Conservation (phyloP, 257 asterid species). For the Capsicum pubescens region DNA sequence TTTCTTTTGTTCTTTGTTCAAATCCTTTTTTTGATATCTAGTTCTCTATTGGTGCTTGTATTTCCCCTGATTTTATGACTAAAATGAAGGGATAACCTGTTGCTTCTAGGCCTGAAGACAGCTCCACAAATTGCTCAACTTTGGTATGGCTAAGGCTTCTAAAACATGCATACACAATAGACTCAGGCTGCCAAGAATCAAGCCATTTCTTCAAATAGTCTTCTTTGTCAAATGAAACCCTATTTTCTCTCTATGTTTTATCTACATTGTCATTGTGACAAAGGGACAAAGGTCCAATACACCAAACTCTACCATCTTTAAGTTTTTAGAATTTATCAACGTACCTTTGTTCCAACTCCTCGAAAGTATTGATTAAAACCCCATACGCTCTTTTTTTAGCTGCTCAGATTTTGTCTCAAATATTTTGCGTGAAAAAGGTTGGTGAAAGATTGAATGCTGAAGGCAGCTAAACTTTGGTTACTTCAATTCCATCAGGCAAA, state of each 20-base stretch:
- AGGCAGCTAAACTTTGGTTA: not conserved
- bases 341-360: slow-evolving; percentile 23
- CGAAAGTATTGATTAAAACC: slow-evolving; percentile 23
- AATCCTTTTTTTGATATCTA: not conserved
- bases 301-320: slow-evolving; percentile 23
- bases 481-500: slow-evolving; percentile 21
- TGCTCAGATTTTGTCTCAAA: slow-evolving; percentile 17
- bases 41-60: slow-evolving; percentile 11
- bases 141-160: not conserved
- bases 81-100: slow-evolving; percentile 11
- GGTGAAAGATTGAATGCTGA: not conserved
- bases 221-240: not conserved
- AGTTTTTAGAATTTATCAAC: not conserved
- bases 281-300: slow-evolving; percentile 29
- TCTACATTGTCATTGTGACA: not conserved
- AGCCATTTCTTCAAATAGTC: not conserved
- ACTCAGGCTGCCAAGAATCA: slow-evolving; percentile 19
- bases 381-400: slow-evolving; percentile 25
- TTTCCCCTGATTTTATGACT: not conserved
- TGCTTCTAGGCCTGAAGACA: not conserved
- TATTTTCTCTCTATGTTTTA: slow-evolving; percentile 11
- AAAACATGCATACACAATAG: not conserved
- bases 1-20: not conserved
- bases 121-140: not conserved
- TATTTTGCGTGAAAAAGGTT: not conserved